Evolutionary conservation across 2,329 filamentous ascomycete genomes (phyloP).

Genomic region (Neurospora sp.): DNA sequence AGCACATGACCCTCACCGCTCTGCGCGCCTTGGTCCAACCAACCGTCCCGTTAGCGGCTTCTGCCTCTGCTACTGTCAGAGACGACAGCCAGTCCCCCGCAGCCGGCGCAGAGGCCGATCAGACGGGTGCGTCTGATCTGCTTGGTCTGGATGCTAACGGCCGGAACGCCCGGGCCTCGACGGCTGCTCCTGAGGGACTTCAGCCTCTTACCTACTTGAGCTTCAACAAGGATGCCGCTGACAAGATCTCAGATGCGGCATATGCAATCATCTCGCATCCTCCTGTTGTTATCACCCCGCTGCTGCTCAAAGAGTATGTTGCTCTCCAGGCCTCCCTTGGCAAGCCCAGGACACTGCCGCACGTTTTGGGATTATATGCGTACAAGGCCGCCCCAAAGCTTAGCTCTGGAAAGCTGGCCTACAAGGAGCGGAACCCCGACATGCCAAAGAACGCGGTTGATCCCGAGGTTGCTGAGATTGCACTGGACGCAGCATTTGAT

Average conservation of each 20-base stretch:
- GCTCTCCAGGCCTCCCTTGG: conserved; percentile 63
- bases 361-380: conserved; percentile 72
- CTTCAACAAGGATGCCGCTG: conserved; percentile 28
- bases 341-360: conserved; percentile 65
- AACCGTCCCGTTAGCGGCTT: conserved; percentile 24
- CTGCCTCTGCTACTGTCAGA: conserved; percentile 10
- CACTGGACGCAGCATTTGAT: conserved; percentile 70
- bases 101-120: conserved; percentile 25
- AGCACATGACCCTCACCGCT: conserved; percentile 32
- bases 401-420: conserved; percentile 48
- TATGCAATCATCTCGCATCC: conserved; percentile 63
- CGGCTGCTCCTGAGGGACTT: neutral
- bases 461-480: conserved; percentile 56
- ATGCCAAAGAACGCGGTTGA: conserved; percentile 63
- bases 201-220: neutral
- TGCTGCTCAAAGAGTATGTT: conserved; percentile 65
- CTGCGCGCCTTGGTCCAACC: conserved; percentile 35
- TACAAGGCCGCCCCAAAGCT: conserved; percentile 65
- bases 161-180: conserved; percentile 7
- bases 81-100: conserved; percentile 25
- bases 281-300: conserved; percentile 68
- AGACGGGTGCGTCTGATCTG: conserved; percentile 11
- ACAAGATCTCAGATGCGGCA: conserved; percentile 48
- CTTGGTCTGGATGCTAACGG: conserved; percentile 13
- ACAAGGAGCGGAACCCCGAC: conserved; percentile 55